phyloP scores from a whole-genome alignment of 176 grass and related monocot species.

The Phyllostachys edulis region DNA sequence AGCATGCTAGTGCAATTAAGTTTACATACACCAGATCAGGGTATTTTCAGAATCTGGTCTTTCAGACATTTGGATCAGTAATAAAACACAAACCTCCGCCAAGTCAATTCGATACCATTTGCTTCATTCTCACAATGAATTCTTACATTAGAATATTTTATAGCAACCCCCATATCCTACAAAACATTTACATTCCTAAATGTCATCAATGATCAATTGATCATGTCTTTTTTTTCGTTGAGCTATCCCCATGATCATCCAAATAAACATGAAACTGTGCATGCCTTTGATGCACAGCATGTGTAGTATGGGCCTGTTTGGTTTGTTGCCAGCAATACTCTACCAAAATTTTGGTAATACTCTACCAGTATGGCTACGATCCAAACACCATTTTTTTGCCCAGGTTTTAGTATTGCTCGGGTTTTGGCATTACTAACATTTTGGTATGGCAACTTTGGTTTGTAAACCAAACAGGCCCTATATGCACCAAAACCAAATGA shows the following conservation, averaged over 20 bases:
- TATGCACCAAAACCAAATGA: background rate
- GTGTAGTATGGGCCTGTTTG: no score
- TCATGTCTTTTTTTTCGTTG: background rate
- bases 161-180: background rate
- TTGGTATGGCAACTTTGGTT: no score
- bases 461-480: no score
- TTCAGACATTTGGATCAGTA: background rate
- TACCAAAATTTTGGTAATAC: no score
- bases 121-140: background rate
- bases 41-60: background rate
- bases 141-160: background rate
- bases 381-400: no score
- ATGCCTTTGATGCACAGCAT: background rate
- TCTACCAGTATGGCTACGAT: no score
- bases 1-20: background rate
- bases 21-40: background rate
- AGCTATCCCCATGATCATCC: background rate
- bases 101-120: background rate
- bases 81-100: background rate
- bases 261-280: background rate
- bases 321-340: no score
- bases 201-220: background rate
- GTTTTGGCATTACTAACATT: no score
- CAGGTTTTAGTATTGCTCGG: no score
- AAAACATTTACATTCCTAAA: background rate